Conservation (phyloP, 176 grass and related monocot genomes). For the Oryza meyeriana region DNA sequence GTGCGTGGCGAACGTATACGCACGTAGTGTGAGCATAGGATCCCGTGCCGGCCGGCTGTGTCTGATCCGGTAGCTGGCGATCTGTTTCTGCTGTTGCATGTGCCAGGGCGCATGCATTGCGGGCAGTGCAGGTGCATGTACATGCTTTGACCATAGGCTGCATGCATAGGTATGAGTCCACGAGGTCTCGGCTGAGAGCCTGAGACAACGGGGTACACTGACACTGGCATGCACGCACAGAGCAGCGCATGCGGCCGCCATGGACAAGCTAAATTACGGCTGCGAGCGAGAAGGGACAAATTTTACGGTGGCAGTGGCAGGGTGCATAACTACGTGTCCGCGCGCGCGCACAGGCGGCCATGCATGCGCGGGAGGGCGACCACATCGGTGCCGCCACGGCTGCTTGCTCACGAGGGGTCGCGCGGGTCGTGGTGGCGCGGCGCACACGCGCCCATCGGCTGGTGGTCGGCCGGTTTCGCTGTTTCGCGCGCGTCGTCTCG, state of each 20-base stretch:
- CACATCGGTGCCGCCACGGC: constrained; percentile 21
- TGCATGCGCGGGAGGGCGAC: not conserved
- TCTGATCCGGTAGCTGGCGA: no score
- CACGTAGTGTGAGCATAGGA: not conserved
- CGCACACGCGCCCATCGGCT: no score
- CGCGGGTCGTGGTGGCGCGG: not conserved
- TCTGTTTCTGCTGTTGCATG: not conserved
- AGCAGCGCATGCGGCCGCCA: no score
- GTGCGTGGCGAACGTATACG: not conserved
- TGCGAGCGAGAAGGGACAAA: not conserved
- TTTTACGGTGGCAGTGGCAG: not conserved
- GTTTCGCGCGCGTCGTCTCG: not conserved
- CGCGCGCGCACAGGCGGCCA: no score
- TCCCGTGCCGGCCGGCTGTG: not conserved
- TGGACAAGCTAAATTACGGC: no score
- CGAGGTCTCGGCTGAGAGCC: no score
- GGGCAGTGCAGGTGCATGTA: not conserved
- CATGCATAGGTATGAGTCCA: no score
- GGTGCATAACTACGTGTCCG: not conserved
- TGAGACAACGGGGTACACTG: no score
- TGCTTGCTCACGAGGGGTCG: not conserved
- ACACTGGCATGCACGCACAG: no score
- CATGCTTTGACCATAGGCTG: no score
- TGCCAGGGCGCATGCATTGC: not conserved
- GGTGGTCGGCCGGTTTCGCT: not conserved